Evolutionary conservation across 2,329 filamentous ascomycete species (phyloP).

Genomic region (Zymoseptoria passerinii): DNA sequence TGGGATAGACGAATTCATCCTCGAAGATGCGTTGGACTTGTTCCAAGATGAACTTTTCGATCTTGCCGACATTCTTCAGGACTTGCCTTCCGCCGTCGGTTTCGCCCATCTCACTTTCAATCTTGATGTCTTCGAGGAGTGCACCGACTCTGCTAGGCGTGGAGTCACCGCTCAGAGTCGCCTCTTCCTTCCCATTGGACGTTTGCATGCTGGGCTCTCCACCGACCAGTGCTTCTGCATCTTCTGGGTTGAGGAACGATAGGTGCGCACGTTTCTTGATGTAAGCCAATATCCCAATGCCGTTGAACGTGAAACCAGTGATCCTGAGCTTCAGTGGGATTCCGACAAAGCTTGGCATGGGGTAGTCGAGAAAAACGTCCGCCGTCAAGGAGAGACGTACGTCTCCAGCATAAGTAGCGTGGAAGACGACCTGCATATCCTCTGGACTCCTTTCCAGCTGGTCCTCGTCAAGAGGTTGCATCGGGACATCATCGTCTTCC

Average conservation of each 20-base stretch:
- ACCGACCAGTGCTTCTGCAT: conserved; percentile 62
- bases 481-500: conserved; percentile 20
- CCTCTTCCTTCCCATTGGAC: conserved; percentile 21
- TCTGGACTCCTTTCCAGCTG: conserved; percentile 69
- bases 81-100: conserved; percentile 88
- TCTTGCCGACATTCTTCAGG: conserved; percentile 96
- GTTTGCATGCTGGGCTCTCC: conserved; percentile 32
- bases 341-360: conserved; percentile 95
- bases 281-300: conserved; percentile 83
- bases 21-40: conserved; percentile 96
- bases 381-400: conserved; percentile 82
- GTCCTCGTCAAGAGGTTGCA: conserved; percentile 39
- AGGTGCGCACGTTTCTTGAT: conserved; percentile 86
- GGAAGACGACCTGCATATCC: conserved; percentile 86
- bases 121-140: conserved; percentile 81
- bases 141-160: conserved; percentile 47
- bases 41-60: conserved; percentile 93
- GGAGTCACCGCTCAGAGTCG: neutral
- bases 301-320: conserved; percentile 89
- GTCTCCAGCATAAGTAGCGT: conserved; percentile 82
- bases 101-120: conserved; percentile 95
- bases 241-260: conserved; percentile 87
- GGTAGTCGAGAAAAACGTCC: conserved; percentile 93
- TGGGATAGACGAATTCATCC: conserved; percentile 96
- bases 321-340: conserved; percentile 93